Conservation (phyloP, 371 early-diverging fungal genomes). For the Mortierella sp. region DNA sequence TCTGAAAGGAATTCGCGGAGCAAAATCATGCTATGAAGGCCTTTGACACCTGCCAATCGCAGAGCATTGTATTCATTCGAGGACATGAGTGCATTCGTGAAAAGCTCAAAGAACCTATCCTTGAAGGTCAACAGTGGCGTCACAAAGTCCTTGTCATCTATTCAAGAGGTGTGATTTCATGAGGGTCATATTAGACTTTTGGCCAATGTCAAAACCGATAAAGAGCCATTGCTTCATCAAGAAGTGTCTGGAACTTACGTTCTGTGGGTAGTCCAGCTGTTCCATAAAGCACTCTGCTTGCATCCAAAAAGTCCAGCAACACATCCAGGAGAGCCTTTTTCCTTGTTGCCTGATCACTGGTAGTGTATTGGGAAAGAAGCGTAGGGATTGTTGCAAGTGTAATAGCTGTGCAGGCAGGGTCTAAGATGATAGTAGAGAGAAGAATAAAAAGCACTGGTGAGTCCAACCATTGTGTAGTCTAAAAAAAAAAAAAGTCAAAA, state of each 20-base stretch:
- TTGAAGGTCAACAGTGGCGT: constrained; percentile 73
- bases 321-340: constrained; percentile 75
- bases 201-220: too few species aligned
- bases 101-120: constrained; percentile 74
- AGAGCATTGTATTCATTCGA: constrained; percentile 80
- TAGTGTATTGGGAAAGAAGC: constrained; percentile 63
- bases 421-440: constrained; percentile 36
- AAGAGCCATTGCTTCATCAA: constrained; percentile 19
- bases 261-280: constrained; percentile 55
- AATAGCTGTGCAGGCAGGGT: constrained; percentile 71
- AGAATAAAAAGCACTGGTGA: background rate
- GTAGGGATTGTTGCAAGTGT: constrained; percentile 64
- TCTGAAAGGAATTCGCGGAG: constrained; percentile 64
- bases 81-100: constrained; percentile 63
- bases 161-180: background rate
- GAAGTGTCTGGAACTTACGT: constrained; percentile 37
- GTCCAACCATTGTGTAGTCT: background rate
- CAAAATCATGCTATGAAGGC: constrained; percentile 72
- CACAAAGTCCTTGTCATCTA: constrained; percentile 58
- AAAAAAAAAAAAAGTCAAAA: background rate
- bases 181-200: background rate
- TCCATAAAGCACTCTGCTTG: constrained; percentile 68
- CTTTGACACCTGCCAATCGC: constrained; percentile 72
- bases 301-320: constrained; percentile 73
- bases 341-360: constrained; percentile 65